Conservation (phyloP, 352 stramenopile genomes). For the Globisporangium rhizosaccharum region DNA sequence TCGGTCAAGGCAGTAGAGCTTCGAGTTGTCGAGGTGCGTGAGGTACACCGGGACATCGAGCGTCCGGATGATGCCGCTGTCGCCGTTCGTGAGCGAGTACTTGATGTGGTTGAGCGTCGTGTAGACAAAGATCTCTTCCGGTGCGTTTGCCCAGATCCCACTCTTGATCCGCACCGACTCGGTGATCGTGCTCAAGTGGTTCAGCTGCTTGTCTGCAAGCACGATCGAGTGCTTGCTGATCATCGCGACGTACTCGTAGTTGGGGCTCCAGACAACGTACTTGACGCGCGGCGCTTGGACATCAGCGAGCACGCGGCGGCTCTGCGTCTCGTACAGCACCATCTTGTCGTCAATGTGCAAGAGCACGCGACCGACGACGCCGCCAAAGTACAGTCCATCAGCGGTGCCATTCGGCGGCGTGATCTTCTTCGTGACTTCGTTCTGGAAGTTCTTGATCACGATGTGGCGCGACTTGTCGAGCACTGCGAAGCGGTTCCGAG, state of each 20-base stretch:
- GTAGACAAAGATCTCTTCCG: conserved; percentile 96
- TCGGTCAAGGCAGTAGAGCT: conserved; percentile 96
- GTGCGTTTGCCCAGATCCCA: conserved; percentile 89
- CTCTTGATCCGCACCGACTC: conserved; percentile 97
- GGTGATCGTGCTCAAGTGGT: conserved; percentile 95
- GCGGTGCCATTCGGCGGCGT: conserved; percentile 93
- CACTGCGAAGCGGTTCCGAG: conserved; percentile 96
- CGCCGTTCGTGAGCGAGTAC: conserved; percentile 89
- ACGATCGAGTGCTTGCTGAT: conserved; percentile 97
- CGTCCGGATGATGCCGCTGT: conserved; percentile 97
- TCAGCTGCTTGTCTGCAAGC: conserved; percentile 96
- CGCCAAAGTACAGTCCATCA: conserved; percentile 95
- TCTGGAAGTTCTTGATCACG: conserved; percentile 99
- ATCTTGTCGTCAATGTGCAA: conserved; percentile 96
- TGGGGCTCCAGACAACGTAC: conserved; percentile 96
- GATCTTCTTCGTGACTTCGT: conserved; percentile 98
- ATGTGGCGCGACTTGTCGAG: conserved; percentile 97
- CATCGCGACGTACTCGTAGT: conserved; percentile 96
- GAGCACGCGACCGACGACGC: conserved; percentile 95
- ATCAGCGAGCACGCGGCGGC: conserved; percentile 93
- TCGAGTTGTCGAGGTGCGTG: conserved; percentile 92
- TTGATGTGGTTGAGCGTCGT: conserved; percentile 96
- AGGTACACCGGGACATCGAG: conserved; percentile 98
- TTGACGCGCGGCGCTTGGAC: conserved; percentile 96
- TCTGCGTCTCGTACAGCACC: conserved; percentile 98